Evolutionary conservation across 1,284 basidiomycete genomes (phyloP), one percentile per base, ranked within the genome.

Genomic region (Malassezia globosa): DNA sequence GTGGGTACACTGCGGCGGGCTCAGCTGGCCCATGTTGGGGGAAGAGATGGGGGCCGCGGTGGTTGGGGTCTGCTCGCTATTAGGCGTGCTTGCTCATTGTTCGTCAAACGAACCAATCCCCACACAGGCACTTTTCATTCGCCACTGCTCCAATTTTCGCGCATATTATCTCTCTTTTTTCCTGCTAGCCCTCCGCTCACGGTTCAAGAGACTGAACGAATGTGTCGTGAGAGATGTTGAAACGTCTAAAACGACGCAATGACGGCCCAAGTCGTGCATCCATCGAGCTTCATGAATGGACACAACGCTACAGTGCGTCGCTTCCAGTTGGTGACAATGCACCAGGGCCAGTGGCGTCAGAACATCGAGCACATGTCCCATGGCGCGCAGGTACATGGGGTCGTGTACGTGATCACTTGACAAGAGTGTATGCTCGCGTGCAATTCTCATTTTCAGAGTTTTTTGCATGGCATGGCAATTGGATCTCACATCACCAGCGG

Each of bases 401-500:
- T 10, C 13, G 10, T 3, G 10, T 10, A 10, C n/a, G 35, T 21
- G 8, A 10, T 10, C 10, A 37, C n/a, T 19, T 37, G 35, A 16
- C 35, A 10, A n/a, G 13, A 10, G n/a, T 8, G 13, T 43, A 43
- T 34, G 24, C 29, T 26, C 41, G 22, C n/a, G 8, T 22, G 13
- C 29, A 22, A 22, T 14, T 43, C 14, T 18, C 18, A n/a, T 35
- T 43, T n/a, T 24, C 41, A n/a, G 31, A 35, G 14, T 13, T 18
- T 18, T 47, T 47, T 43, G 50, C 50, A 14, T 19, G 16, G 35
- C 66, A 69, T 42, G 66, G 64, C 7, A 51, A 59, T 22, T 59
- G 58, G 50, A 64, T 69, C 36, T 64, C 66, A 16, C 52, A 54
- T 5, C 85, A 87, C 70, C 87, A 94, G 76, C 90, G 92, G 47